Evolutionary conservation across 306 rosid genomes (phyloP), one percentile per base, ranked within the genome.

Genomic region (Pyrus betulifolia): DNA sequence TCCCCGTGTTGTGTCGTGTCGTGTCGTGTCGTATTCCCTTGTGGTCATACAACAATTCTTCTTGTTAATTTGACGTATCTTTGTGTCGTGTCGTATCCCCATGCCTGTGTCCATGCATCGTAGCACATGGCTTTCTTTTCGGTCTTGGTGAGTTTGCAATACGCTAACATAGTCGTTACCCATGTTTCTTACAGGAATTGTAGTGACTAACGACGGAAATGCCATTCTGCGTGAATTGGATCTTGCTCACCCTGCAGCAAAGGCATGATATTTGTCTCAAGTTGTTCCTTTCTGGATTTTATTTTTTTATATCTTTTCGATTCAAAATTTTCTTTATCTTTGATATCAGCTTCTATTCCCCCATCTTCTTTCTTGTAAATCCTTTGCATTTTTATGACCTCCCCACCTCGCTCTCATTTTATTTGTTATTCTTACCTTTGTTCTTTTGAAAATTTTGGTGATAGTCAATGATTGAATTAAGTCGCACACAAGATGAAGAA

Each of bases 401-500:
- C 69, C 28, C n/a, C 7, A 17, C 54, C 18, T 21, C 25, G 19
- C 72, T 52, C 69, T 52, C 40, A 55, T 67, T 76, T 59, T 42
- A 42, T 70, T 45, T 64, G 68, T 76, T 79, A 55, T 77, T 55
- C 68, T 60, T 23, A 73, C n/a, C 44, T 19, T 1, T 60, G 28
- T 42, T 59, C 69, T 42, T 25, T 21, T 44, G 45, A 58, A 73
- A 5, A 6, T 74, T 62, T 35, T 74, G 74, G 60, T 78, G 71
- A 42, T 84, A 94, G 97, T 95, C 98, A 6, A 95, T 95, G 98
- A 95, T 95, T 74, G 97, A 92, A 81, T 81, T 95, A 74, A 95
- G 98, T 78, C 97, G 98, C 66, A 89, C 97, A 33, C 98, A 95
- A 87, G 98, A 95, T 54, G 97, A 93, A 77, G 98, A 93, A 91